Base-by-base conservation (phyloP, 176 grass and related monocot species). In the Zea luxurians region DNA sequence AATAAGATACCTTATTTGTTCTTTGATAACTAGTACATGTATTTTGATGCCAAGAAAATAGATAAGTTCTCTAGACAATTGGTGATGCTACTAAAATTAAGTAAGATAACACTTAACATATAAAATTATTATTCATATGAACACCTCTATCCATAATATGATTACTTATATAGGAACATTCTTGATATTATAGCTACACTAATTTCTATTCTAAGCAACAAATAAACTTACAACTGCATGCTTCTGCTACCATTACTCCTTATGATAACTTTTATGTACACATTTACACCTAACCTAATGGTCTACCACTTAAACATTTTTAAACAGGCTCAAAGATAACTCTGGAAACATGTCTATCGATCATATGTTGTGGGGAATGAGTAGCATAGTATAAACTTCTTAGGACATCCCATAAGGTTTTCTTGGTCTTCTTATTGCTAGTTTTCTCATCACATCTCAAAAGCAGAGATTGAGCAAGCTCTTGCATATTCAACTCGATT, bases 301-400 rank as follows among this genome's bases (percentile, higher is more conserved):
- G 10, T 65, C 63, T 20, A 57, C 0, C 10, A 4, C 54, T 13
- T 67, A 43, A 68, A 20, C 0, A 0, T 42, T 21, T 20, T 68
- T 66, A 68, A 49, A 86, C 47, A 52, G 61, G 84, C 55, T 82
- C 59, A 34, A 89, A 92, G 13, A 92, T 71, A 16, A 92, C 86
- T 72, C 46, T 64, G 0, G 81, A 81, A 58, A 89, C 75, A 68
- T 92, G 90, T 27, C 2, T 74, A 37, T 84, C 53, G 1, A 92
- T 17, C 16, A 44, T n/a, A 60, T 61, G 4, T 2, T 78, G n/a
- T 3, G 83, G 68, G 41, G 84, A 89, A 57, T 78, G 82, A 21
- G 42, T 40, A 78, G 36, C 77, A 73, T 89, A 92, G 61, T 82
- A 92, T 49, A 78, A 87, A 34, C 87, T 85, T 83, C 70, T 87